phyloP scores from a whole-genome alignment of 495 filamentous ascomycete genomes.

The Cenococcum geophilum region DNA sequence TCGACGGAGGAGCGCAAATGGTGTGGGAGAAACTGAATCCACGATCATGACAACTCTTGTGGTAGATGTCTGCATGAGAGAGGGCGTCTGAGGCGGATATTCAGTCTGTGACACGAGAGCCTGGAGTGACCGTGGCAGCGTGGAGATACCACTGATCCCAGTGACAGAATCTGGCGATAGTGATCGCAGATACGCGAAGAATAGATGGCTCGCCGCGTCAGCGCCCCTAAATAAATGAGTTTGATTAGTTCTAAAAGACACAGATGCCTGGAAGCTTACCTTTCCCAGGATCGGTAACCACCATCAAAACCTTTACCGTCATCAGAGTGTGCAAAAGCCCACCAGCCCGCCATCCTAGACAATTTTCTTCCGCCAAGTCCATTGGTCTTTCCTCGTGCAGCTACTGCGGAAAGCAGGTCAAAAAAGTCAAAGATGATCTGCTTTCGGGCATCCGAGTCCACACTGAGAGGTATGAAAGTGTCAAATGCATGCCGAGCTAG shows the following conservation, averaged over 20 bases:
- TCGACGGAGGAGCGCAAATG: slow-evolving; percentile 82
- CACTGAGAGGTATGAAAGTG: slow-evolving; percentile 91
- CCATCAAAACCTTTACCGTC: slow-evolving; percentile 88
- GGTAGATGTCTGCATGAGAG: slow-evolving; percentile 70
- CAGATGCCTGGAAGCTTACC: slow-evolving; percentile 38
- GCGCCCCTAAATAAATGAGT: slow-evolving; percentile 57
- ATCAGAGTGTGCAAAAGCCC: slow-evolving; percentile 91
- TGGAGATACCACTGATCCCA: slow-evolving; percentile 67
- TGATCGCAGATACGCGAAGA: slow-evolving; percentile 94
- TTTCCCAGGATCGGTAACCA: slow-evolving; percentile 81
- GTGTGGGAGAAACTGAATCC: slow-evolving; percentile 88
- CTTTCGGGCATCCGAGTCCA: slow-evolving; percentile 78
- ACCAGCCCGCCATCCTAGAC: slow-evolving; percentile 94
- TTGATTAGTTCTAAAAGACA: slow-evolving; percentile 17
- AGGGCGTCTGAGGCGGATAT: slow-evolving; percentile 80
- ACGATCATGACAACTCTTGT: slow-evolving; percentile 95
- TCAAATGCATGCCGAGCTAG: slow-evolving; percentile 89
- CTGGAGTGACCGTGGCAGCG: slow-evolving; percentile 83
- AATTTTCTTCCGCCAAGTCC: slow-evolving; percentile 90
- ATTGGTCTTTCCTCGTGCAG: slow-evolving; percentile 83
- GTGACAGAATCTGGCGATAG: slow-evolving; percentile 69
- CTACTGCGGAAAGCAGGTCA: slow-evolving; percentile 78
- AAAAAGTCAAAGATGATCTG: slow-evolving; percentile 96
- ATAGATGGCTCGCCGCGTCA: slow-evolving; percentile 91
- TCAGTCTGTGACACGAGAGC: slow-evolving; percentile 86